Percentiles rank a stretch among this genome's conserved stretches.
Conservation (phyloP, 495 filamentous ascomycete genomes). For the Penicillium verhagenii region DNA sequence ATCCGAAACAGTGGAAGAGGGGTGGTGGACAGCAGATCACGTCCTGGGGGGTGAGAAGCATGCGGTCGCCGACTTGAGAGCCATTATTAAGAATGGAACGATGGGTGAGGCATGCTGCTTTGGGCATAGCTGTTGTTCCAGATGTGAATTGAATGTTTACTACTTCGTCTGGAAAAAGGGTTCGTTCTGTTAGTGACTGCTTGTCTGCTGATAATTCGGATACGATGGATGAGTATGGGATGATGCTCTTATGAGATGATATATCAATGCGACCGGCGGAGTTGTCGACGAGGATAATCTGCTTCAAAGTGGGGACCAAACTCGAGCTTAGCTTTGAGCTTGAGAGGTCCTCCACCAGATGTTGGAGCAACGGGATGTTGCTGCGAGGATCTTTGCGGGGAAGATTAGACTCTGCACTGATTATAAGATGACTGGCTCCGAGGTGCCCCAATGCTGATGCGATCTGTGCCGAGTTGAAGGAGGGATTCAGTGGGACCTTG, state of each 20-base stretch:
- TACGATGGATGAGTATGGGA: constrained; percentile 48
- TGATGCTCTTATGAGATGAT: constrained; percentile 45
- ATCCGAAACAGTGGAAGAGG: constrained; percentile 92
- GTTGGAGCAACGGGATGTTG: constrained; percentile 67
- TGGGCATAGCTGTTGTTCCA: constrained; percentile 85
- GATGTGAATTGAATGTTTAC: constrained; percentile 98
- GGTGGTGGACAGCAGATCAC: constrained; percentile 84
- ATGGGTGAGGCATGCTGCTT: constrained; percentile 89
- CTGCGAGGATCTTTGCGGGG: constrained; percentile 75
- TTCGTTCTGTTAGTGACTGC: constrained; percentile 33
- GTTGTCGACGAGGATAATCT: constrained; percentile 81
- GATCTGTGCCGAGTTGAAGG: constrained; percentile 80
- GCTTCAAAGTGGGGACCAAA: constrained; percentile 64
- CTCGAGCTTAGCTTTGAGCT: constrained; percentile 57
- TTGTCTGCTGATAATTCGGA: constrained; percentile 53
- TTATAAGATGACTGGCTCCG: constrained; percentile 70
- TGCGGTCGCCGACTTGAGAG: constrained; percentile 73
- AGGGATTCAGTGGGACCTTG: constrained; percentile 85
- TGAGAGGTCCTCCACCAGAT: constrained; percentile 61
- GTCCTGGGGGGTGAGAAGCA: constrained; percentile 72
- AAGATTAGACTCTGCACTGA: constrained; percentile 82
- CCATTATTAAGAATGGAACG: constrained; percentile 88
- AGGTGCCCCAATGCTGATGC: constrained; percentile 76
- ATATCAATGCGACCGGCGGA: constrained; percentile 57
- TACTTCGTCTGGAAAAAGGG: constrained; percentile 65